Base-by-base conservation (phyloP, 2,329 filamentous ascomycete species). In the Beauveria sp. region DNA sequence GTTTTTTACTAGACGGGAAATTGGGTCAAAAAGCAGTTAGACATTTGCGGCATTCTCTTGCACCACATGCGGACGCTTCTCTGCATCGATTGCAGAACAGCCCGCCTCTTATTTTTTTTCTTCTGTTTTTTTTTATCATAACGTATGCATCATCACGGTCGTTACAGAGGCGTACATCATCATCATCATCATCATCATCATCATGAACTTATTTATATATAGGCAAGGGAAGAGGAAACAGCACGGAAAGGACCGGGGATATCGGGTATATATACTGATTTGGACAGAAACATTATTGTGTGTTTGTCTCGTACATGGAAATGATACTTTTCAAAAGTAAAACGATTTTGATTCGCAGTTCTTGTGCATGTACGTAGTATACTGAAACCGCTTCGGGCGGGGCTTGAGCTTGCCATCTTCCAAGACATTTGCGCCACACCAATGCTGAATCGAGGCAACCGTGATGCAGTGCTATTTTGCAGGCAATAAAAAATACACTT, bases 81-180 rank as follows among this genome's bases (percentile, higher is more conserved):
- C 51, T 55, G 58, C 34, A 54, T 59, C 26, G 48, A 43, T 46
- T 53, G 18, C 56, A 53, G 18, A 40, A 30, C 3, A n/a, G 16
- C 47, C 47, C 22, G 55, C 55, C 57, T 60, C 34, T 5, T 40
- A 8, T 16, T 24, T 24, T 54, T 47, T 54, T 47, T n/a, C 9
- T 12, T 34, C 5, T 37, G 12, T 16, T 37, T 6, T 37, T 52
- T 34, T 55, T 37, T 51, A 5, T 16, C 14, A 37, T 37, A 14
- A 16, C 34, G 34, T 37, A 26, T 47, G 56, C 57, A 54, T 59
- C 57, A 40, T 48, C 58, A 60, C 58, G 58, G 58, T 60, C 58
- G 50, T 60, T 60, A 60, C 58, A 48, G 50, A 54, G 58, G 58
- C 57, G 58, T 30, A 47, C 22, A 41, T 20, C 34, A 20, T 14